Base-by-base conservation (phyloP, 345 rosid genomes). In the Populus pruinosa region DNA sequence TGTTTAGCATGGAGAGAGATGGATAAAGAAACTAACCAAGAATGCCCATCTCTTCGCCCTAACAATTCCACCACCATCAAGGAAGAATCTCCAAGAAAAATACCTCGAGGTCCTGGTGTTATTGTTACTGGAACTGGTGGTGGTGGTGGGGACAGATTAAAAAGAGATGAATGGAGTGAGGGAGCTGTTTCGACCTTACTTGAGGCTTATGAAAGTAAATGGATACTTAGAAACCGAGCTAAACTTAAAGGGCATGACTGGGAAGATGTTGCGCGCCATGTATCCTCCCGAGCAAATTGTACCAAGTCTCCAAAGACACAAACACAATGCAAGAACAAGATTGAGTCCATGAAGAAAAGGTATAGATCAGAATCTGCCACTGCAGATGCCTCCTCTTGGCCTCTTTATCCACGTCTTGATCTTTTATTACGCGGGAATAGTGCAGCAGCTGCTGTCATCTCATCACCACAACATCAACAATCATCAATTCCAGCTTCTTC, bases 261-360 rank as follows among this genome's bases (percentile, higher is more conserved):
- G 99, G 98, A 95, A 72, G 98, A 92, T 53, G 98, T 95, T 21
- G 99, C 99, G 0, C 84, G 82, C 13, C 80, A 84, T 33, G 99
- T 95, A 0, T 95, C 98, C 0, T 87, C 88, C 27, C 90, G 98
- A n/a, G 86, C 88, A 17, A 86, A 82, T 23, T 83, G 78, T 67
- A 83, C 92, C 1, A 92, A 89, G 79, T 91, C 97, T 0, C 92
- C 94, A 0, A 95, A 95, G 85, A 95, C 99, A 0, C 98, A 92
- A 55, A 95, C 98, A 12, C 99, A 95, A 89, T 95, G 99, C 84
- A 95, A 95, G 91, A 95, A 95, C 86, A 95, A 95, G 89, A 95
- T 93, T 72, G 99, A 95, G 87, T 95, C 98, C 27, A 95, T 95
- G 99, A 95, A 95, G 88, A 95, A 95, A 78, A 82, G 99, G 75